Conservation (phyloP, 1,284 basidiomycete species). For the Ustilago sp. region DNA sequence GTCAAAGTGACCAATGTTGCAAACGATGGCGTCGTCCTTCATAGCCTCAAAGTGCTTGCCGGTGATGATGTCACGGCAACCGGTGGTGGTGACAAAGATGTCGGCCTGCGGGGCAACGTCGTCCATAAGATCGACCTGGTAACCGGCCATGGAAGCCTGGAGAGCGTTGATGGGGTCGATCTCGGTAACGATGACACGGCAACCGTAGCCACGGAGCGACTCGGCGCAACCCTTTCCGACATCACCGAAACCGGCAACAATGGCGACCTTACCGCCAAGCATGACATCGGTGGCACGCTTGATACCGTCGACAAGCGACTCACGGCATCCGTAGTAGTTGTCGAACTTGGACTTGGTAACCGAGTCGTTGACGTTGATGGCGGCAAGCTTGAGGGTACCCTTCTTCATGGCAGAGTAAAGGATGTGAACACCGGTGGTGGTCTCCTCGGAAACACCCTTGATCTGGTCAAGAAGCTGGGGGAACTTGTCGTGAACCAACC, state of each 20-base stretch:
- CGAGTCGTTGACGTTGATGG: constrained; percentile 95
- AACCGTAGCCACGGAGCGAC: constrained; percentile 94
- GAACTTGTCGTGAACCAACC: constrained; percentile 89
- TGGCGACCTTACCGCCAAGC: constrained; percentile 98
- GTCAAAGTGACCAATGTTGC: constrained; percentile 99
- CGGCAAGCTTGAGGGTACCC: constrained; percentile 94
- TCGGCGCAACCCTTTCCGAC: constrained; percentile 99
- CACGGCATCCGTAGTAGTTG: constrained; percentile 80
- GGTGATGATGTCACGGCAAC: constrained; percentile 98
- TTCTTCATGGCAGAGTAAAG: constrained; percentile 97
- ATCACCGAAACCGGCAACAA: constrained; percentile 98
- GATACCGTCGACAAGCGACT: constrained; percentile 99
- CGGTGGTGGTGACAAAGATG: constrained; percentile 98
- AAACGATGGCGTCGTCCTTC: constrained; percentile 98
- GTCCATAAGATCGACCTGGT: constrained; percentile 99
- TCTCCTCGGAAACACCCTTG: constrained; percentile 97
- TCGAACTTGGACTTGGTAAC: constrained; percentile 99
- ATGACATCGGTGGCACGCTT: constrained; percentile 99
- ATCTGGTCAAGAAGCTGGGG: constrained; percentile 67
- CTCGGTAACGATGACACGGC: constrained; percentile 95
- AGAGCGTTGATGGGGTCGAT: constrained; percentile 99
- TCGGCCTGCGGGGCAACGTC: constrained; percentile 89
- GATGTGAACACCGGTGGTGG: constrained; percentile 99
- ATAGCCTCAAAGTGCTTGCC: constrained; percentile 91
- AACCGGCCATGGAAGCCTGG: constrained; percentile 99